A percentile compares a stretch with the other conserved stretches of the same genome.
phyloP scores from a whole-genome alignment of 2,329 filamentous ascomycete genomes.

The Arachnomyces sp. region DNA sequence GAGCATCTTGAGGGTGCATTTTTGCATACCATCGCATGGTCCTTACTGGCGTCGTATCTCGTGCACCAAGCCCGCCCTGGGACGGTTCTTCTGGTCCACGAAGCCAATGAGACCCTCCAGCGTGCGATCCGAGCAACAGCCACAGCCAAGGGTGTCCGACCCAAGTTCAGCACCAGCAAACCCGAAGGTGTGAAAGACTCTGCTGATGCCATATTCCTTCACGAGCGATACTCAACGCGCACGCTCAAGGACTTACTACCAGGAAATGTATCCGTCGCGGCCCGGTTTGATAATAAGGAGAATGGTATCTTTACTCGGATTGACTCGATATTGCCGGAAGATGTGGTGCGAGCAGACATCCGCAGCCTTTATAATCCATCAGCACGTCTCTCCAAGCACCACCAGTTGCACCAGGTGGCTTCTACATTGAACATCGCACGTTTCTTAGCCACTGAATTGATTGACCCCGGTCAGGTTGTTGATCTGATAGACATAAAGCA shows the following conservation, averaged over 20 bases:
- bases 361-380: background rate
- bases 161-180: conserved; percentile 1
- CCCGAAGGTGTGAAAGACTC: background rate
- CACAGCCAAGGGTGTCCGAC: background rate
- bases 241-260: background rate
- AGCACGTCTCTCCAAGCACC: background rate
- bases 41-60: background rate
- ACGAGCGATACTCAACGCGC: background rate
- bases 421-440: background rate
- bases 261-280: background rate
- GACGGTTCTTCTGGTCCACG: background rate
- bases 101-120: background rate
- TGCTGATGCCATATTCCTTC: background rate
- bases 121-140: background rate
- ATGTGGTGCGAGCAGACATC: background rate
- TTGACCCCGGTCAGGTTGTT: background rate
- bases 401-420: background rate
- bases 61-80: background rate
- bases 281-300: background rate
- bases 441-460: background rate
- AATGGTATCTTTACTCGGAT: background rate
- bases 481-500: background rate
- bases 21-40: background rate
- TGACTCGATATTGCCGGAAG: background rate
- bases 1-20: background rate